Evolutionary conservation across 208 protist species (phyloP).

Genomic region (Leishmania guyanensis): DNA sequence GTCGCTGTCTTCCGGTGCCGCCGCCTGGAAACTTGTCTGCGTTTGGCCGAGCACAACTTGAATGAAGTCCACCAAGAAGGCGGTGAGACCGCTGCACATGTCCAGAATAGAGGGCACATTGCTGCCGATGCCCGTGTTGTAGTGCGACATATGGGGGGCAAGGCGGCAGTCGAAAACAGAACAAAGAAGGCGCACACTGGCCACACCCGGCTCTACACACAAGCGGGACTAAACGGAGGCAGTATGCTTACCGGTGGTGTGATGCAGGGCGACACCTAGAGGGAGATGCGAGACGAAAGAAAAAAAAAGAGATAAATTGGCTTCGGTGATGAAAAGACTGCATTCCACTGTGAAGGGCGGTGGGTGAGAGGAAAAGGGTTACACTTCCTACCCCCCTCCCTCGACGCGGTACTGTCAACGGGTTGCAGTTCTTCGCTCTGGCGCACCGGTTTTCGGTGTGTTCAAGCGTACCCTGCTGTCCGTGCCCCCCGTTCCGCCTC

Average conservation of each 20-base stretch:
- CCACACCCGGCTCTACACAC: background rate
- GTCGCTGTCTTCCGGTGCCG: constrained; percentile 59
- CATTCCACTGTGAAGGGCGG: too few species aligned
- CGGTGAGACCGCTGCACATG: constrained; percentile 62
- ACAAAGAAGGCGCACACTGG: background rate
- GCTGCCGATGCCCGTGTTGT: constrained; percentile 83
- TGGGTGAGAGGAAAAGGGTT: background rate
- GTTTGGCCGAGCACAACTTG: constrained; percentile 67
- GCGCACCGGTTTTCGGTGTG: background rate
- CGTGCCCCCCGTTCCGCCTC: background rate
- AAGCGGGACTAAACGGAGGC: background rate
- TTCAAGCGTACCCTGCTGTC: background rate
- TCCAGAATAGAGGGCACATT: constrained; percentile 87
- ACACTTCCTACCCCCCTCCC: background rate
- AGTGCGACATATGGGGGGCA: constrained; percentile 61
- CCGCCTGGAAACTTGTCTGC: constrained; percentile 75
- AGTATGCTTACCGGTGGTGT: background rate
- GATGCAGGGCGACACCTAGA: background rate
- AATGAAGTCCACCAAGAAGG: constrained; percentile 75
- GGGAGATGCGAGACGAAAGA: background rate
- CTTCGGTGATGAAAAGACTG: background rate
- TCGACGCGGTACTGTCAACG: background rate
- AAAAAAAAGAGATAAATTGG: background rate
- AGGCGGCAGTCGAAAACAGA: background rate
- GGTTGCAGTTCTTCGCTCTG: background rate